phyloP scores from a whole-genome alignment of 306 rosid genomes.

The Corylus americana region DNA sequence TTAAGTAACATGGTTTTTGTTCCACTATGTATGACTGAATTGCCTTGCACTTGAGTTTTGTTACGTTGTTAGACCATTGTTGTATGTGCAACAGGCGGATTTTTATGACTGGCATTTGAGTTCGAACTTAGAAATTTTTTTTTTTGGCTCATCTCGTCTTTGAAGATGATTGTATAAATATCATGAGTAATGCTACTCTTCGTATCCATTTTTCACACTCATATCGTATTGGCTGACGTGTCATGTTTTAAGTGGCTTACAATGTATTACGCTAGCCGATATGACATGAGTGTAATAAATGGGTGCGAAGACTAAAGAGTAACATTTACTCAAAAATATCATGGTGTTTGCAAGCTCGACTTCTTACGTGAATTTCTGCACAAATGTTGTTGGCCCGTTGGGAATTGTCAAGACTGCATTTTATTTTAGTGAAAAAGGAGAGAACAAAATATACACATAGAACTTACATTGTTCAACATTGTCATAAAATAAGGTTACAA shows the following conservation, averaged over 20 bases:
- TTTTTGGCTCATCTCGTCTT: not conserved
- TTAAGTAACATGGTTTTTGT: not conserved
- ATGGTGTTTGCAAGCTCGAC: not conserved
- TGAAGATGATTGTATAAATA: not conserved
- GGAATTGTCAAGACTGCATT: no score
- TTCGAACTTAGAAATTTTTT: not conserved
- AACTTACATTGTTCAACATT: no score
- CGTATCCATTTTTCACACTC: no score
- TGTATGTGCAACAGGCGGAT: not conserved
- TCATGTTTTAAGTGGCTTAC: no score
- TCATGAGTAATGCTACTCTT: no score
- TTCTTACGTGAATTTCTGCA: not conserved
- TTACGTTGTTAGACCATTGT: not conserved
- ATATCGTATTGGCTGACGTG: no score
- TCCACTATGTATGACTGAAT: not conserved
- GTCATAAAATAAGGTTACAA: no score
- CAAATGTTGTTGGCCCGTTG: not conserved
- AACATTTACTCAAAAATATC: not conserved
- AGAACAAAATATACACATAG: no score
- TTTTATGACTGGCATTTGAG: not conserved
- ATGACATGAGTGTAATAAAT: no score
- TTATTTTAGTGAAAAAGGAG: no score
- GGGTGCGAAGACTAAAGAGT: no score
- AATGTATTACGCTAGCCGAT: no score
- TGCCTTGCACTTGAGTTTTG: not conserved